These are phyloP conservation scores for Coemansia furcata DNA, from an alignment of 192 early-diverging fungal genomes.

Conservation along the genomic window DNA sequence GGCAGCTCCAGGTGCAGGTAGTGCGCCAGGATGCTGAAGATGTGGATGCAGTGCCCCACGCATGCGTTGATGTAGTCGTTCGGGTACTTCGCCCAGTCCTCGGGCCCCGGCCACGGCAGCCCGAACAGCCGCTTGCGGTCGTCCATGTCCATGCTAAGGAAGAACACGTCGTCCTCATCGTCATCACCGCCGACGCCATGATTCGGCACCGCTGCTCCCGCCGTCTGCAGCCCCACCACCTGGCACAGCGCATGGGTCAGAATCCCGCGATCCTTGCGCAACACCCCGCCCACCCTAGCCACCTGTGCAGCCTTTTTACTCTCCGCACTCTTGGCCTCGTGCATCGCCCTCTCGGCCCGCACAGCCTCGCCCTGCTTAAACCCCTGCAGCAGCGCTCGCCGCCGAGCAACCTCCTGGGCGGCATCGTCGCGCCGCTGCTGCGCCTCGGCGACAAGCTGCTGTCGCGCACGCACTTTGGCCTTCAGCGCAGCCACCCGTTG, in stretches of 20 bases:
- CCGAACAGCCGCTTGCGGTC: slow-evolving; percentile 36
- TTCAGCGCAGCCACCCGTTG: slow-evolving; percentile 26
- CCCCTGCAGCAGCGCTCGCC: slow-evolving; percentile 11
- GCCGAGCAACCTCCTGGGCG: neutral
- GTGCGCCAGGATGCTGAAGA: slow-evolving; percentile 44
- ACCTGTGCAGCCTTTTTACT: slow-evolving; percentile 4
- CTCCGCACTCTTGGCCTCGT: slow-evolving; percentile 2
- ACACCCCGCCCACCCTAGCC: slow-evolving; percentile 1
- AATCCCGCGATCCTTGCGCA: slow-evolving; percentile 33
- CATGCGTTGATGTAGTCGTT: slow-evolving; percentile 52
- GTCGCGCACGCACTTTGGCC: slow-evolving; percentile 18
- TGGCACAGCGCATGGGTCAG: slow-evolving; percentile 37
- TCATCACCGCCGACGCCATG: neutral
- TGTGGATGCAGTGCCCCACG: slow-evolving; percentile 40
- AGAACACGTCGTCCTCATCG: slow-evolving; percentile 17
- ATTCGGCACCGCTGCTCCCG: neutral
- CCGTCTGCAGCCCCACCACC: slow-evolving; percentile 46
- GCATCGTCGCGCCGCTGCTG: slow-evolving; percentile 11
- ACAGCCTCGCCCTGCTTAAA: neutral
- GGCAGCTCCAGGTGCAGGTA: slow-evolving; percentile 44
- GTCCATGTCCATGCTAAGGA: slow-evolving; percentile 18
- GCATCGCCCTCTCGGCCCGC: neutral
- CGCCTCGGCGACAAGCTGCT: slow-evolving; percentile 30
- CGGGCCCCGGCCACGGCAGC: slow-evolving; percentile 46
- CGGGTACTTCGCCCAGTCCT: slow-evolving; percentile 50